Base-by-base conservation (phyloP, 345 rosid genomes). In the Eutrema japonicum region DNA sequence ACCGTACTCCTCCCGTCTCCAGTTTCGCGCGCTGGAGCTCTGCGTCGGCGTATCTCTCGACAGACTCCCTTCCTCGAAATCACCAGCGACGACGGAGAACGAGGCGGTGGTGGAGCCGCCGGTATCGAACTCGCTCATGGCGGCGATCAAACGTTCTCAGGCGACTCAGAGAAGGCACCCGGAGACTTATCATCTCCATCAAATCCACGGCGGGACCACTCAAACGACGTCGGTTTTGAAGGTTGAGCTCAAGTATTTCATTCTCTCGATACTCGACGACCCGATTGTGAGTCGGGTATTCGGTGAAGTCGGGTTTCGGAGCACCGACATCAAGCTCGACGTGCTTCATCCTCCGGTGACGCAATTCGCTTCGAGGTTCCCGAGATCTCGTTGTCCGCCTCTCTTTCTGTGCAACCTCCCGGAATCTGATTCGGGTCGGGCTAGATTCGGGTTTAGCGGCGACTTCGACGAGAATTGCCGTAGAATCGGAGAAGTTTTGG, bases 91-190 rank as follows among this genome's bases (percentile, higher is more conserved):
- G 8, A 13, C 43, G 46, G 72, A 35, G 13, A 33, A 33, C 12
- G 85, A 84, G 11, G 2, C 26, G 26, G 83, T 74, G 11, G 70
- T 14, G 6, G 84, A 79, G 13, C 93, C 90, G 2, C 93, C 85
- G 38, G 73, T 93, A 0, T 87, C 96, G 38, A 90, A 93, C 72
- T 87, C 98, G 0, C 85, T 93, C 71, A 88, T 89, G 97, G 98
- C 97, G 61, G 97, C 96, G 66, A 89, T 94, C 78, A 89, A 88
- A 66, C 88, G 98, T 22, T 88, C 97, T 7, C 96, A 94, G 69
- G 96, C 95, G n/a, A 87, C 82, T 57, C 98, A 94, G 83, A 74
- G 95, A 68, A 67, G 97, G 38, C 92, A 86, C 33, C 98, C 97
- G 12, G 98, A 94, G 73, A 86, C 79, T 54, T 85, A 84, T 66